Percentiles rank a stretch among this genome's conserved stretches.
phyloP scores from a whole-genome alignment of 1,284 basidiomycete species.

The Kwoniella shivajii region DNA sequence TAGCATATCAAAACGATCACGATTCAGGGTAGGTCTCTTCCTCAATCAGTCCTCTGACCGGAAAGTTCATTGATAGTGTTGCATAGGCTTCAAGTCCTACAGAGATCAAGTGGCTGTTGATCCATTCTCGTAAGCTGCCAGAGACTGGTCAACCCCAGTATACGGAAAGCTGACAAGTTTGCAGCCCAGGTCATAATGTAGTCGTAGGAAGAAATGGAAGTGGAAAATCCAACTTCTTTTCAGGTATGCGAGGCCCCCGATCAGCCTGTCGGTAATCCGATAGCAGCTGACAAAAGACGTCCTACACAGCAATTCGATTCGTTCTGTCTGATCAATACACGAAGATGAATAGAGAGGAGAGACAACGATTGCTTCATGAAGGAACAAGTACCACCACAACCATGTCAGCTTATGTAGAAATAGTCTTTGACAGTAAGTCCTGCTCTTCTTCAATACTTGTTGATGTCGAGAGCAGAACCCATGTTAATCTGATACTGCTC shows the following conservation, averaged over 20 bases:
- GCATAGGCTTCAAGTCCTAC: constrained; percentile 88
- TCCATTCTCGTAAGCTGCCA: constrained; percentile 55
- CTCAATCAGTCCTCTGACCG: constrained; percentile 21
- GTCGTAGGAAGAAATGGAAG: constrained; percentile 94
- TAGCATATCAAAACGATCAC: constrained; percentile 87
- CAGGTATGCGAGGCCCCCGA: constrained; percentile 60
- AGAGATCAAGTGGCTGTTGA: constrained; percentile 62
- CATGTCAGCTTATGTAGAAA: constrained; percentile 86
- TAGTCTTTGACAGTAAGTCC: constrained; percentile 72
- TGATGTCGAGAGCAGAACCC: neutral
- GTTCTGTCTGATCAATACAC: constrained; percentile 97
- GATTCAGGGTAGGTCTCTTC: constrained; percentile 66
- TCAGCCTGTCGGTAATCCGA: neutral
- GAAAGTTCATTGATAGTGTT: neutral
- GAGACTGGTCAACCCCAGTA: neutral
- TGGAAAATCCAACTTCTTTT: constrained; percentile 96
- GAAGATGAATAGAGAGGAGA: constrained; percentile 90
- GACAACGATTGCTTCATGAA: constrained; percentile 89
- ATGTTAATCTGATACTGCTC: constrained; percentile 7
- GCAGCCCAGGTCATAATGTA: constrained; percentile 85
- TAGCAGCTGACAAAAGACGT: constrained; percentile 2
- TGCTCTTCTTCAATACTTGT: neutral
- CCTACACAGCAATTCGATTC: constrained; percentile 79
- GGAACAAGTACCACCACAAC: constrained; percentile 86
- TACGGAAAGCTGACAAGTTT: neutral